Evolutionary conservation across 2,329 filamentous ascomycete species (phyloP), one percentile per base, ranked within the genome.

Genomic region (Sphaerulina vaccinii): DNA sequence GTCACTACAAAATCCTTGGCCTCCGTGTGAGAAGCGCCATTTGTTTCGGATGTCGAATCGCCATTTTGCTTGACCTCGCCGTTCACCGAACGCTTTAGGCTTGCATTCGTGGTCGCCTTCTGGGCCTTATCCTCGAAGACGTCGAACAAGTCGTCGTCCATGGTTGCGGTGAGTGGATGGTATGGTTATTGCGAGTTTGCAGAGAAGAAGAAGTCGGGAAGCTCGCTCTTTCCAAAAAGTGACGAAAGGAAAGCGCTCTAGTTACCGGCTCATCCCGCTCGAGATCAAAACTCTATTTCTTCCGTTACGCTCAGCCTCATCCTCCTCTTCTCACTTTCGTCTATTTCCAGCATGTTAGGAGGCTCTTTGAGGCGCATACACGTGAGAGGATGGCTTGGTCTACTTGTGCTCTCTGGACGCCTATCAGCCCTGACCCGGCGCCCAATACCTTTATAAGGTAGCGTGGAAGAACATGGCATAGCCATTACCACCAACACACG

Each of bases 31-130:
- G n/a, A n/a, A 7, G 35, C 36, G 16, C 11, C 24, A 48, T 41
- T 36, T 23, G 46, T 35, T 45, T 82, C 74, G 22, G 69, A 63
- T 73, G 76, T 76, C 19, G 68, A 64, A 56, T 78, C 75, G n/a
- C 72, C 69, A 49, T 70, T 58, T 54, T 69, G 45, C 51, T 91
- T 92, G 59, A 90, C 82, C 54, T 83, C 81, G 56, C 90, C 89
- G 69, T 90, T 91, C 33, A 86, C 85, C 70, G 90, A 88, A 71
- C 90, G 83, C 79, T 96, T 96, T 75, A 90, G 93, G 74, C 77
- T 87, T 56, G 64, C 64, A 58, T 67, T 69, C 33, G 38, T 24
- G 38, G 55, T 51, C 16, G 57, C 36, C 9, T 41, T 22, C 37
- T 47, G 37, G 16, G 59, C 58, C 44, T 62, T 63, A 53, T 68